Base-by-base conservation (phyloP, 2,329 filamentous ascomycete species). In the Neospermospora avenae region DNA sequence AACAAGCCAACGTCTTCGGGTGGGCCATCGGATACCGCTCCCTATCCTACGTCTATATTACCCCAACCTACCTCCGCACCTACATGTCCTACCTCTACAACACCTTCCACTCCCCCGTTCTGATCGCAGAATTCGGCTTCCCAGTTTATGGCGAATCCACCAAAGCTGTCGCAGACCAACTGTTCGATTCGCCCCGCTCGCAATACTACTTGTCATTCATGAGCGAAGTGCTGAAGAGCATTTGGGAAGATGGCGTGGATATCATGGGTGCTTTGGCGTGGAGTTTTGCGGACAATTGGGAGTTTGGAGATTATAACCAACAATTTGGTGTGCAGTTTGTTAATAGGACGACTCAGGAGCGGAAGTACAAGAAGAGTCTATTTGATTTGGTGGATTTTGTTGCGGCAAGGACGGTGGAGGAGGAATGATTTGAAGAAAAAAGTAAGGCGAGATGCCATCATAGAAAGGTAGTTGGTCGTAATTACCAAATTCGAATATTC, bases 11-110 rank as follows among this genome's bases (percentile, higher is more conserved):
- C 41, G 70, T 74, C 1, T 41, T 78, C 31, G 82, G 82, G 2
- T 86, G 84, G 84, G 75, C 81, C 64, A 81, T 85, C 52, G 84
- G 84, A 20, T 84, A 84, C 62, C 74, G 77, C 13, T 83, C 81
- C 2, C 74, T 82, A 35, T 76, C 76, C 2, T 84, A 84, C 66
- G 78, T 82, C n/a, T 84, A 85, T 71, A 80, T 81, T 35, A 81
- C 84, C 0, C 84, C 84, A 0, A 77, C 76, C 2, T 85, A 84
- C 64, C 76, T 87, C n/a, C 77, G 81, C 55, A 76, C 75, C 56
- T 80, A 82, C 63, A 74, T 84, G 4, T 79, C 75, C 64, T 86
- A 85, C 66, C 72, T 87, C 2, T 83, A 79, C 76, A 85, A 85
- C 70, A 85, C 80, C 0, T 87, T 80, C 75, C 77, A 72, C 34